Evolutionary conservation across 441 rosid genomes (phyloP), one percentile per base, ranked within the genome.

Genomic region (Erodium moschatum): DNA sequence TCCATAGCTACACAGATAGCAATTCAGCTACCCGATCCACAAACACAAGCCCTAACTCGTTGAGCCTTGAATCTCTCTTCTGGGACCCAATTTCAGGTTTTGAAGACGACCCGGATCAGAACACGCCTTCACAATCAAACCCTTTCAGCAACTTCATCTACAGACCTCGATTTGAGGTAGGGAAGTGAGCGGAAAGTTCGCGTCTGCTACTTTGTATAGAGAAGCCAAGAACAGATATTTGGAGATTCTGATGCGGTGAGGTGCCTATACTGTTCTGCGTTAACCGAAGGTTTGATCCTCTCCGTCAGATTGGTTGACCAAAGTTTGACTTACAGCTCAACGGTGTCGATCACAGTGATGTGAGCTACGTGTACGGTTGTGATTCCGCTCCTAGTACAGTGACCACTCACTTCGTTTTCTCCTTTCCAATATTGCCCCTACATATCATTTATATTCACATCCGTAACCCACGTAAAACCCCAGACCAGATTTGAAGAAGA

Each of bases 1-100:
- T 89, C 98, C 97, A 94, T 89, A 69, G 75, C 70, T 69, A 69
- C 78, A 38, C 75, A 75, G 58, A 50, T n/a, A 16, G 18, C 7
- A 50, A 50, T 50, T 50, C 58, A 50, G 42, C 42, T 35, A 29
- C 31, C 48, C 48, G 4, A 18, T 6, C 61, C 65, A 62, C n/a
- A 24, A 21, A 56, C 68, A 56, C 15, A 62, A 71, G 16, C 72
- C 67, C 72, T 65, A 63, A 61, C 50, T 62, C 38, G 54, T 10
- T 10, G 50, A 52, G 61, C 5, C 46, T 24, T 2, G 31, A 68
- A 56, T 44, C 10, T 42, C 52, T 19, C 64, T 44, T 16, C 52
- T 42, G 65, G 21, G 0, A 13, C 13, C 20, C 54, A 67, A 27
- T 56, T 66, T 40, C 56, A 8, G 60, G 18, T 63, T 68, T 21